Evolutionary conservation across 2,329 filamentous ascomycete species (phyloP), one percentile per base, ranked within the genome.

Genomic region (Monilinia vaccinii-corymbosi): DNA sequence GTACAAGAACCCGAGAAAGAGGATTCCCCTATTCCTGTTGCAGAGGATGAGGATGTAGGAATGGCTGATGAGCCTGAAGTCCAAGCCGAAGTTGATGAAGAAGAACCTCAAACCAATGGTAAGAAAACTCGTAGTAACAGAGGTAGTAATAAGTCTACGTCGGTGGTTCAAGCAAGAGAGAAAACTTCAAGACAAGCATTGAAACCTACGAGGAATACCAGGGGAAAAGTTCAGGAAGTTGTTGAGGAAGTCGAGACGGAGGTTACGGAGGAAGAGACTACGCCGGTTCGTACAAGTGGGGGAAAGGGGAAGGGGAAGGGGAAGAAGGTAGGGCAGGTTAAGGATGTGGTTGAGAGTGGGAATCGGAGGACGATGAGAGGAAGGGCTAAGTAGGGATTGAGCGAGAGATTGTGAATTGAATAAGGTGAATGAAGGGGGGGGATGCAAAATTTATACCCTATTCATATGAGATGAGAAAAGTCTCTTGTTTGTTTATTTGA

Each of bases 1-100:
- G 25, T 6, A 28, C 4, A 38, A 21, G 63, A 62, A 44, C 53
- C 56, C 9, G 58, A 61, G 71, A 70, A 73, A 50, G 71, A 74
- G 69, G 36, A 52, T 13, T n/a, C 45, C 25, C 23, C 31, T 11
- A 34, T 25, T 36, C 42, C 21, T 21, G 46, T 40, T 47, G 60
- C 49, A 36, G 55, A 34, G 14, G 62, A 62, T 28, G 62, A 55
- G 9, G 60, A 62, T 21, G 31, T 21, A 28, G 47, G 42, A 5
- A 34, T 53, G 32, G 38, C 21, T 14, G 56, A 34, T 42, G 53
- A 52, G 11, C 7, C 21, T 8, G 42, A 52, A 32, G 42, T 23
- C 21, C 3, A 44, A 23, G 42, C 21, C 9, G 34, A 23, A 36
- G 16, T 18, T 2, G 48, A 52, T 9, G 23, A 18, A 40, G 49